Base-by-base conservation (phyloP, 2,329 filamentous ascomycete genomes). In the Aspergillus brasiliensis region DNA sequence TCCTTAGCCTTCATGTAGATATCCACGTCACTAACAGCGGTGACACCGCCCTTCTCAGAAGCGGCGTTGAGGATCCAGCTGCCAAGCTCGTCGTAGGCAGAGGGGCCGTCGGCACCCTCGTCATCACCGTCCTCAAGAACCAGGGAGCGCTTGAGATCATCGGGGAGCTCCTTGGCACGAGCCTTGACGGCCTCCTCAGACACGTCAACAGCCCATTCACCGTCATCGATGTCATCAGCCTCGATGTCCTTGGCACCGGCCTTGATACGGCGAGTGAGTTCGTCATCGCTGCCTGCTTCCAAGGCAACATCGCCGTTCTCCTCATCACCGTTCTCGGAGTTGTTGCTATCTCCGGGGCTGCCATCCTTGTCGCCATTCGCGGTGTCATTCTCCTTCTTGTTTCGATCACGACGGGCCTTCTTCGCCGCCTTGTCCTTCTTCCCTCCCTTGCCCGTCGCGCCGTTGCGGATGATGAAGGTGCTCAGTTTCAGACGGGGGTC, bases 1-100 rank as follows among this genome's bases (percentile, higher is more conserved):
- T 98, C 95, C 82, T 96, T 95, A 66, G 94, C 94, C 85, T 99
- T 98, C 80, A 96, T 82, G 79, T 96, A 98, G 75, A 99, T 91
- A 40, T 93, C 89, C 67, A 98, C 85, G 72, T 96, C 93, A 73
- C 92, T 88, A 66, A 99, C 85, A 61, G 92, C 88, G 79, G 87
- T 84, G 69, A 97, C 83, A 69, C 88, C 83, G 63, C 90, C 91
- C 79, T 83, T 88, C 65, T 86, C 85, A 60, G 87, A 83, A 59
- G 88, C 88, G 73, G 93, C 84, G 61, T 83, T 83, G 72, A 91
- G 85, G 71, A 99, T 91, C 95, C 95, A 99, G 80, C 89, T 91
- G 74, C 93, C 95, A 65, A 99, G 88, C 69, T 91, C 87, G 74
- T 97, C 93, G 75, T 98, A 99, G 75, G 86, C 84, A 67, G 86